Evolutionary conservation across 2,329 filamentous ascomycete species (phyloP), one percentile per base, ranked within the genome.

Genomic region (Ceratocystis variospora): DNA sequence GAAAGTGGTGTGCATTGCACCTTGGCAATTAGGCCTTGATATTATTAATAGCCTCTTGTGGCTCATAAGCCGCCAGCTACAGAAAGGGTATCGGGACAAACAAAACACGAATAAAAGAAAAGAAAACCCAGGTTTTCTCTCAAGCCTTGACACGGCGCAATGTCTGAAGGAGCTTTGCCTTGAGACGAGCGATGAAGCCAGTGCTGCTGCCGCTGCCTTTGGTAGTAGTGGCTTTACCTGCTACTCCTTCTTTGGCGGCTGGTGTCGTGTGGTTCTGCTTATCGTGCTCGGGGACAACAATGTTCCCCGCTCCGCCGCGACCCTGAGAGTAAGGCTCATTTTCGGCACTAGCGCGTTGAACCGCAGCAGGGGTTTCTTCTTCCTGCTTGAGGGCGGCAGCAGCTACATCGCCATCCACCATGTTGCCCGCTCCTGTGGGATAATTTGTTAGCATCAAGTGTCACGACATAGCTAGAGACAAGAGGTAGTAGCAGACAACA

Each of bases 241-340:
- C 82, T 61, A 74, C 70, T 65, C 76, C 75, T 7, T 73, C 70
- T 45, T 64, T 68, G 57, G 69, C 70, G 41, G 62, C 68, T n/a
- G 68, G 68, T 44, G 69, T 66, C 41, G 69, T 62, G 50, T 71
- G 71, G 69, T 74, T 71, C 28, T 73, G 71, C 17, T 71, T 70
- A 6, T 72, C 69, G 66, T 74, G 71, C 45, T 69, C 70, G 10
- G 72, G 72, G 59, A 76, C 70, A 70, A 79, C 76, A 72, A 80
- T 80, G 73, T 86, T 86, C 63, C 82, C 83, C 8, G 80, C 81
- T 67, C 83, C 83, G 71, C 83, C 83, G 41, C 83, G 82, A 66
- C 83, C 83, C 15, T 45, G 48, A 50, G 79, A 80, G 75, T 86
- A 83, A 73, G 78, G 81, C 71, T 82, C 80, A 67, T 74, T 72